Evolutionary conservation across 73 alveolate genomes (phyloP).

Genomic region (Tetrahymena malaccensis): DNA sequence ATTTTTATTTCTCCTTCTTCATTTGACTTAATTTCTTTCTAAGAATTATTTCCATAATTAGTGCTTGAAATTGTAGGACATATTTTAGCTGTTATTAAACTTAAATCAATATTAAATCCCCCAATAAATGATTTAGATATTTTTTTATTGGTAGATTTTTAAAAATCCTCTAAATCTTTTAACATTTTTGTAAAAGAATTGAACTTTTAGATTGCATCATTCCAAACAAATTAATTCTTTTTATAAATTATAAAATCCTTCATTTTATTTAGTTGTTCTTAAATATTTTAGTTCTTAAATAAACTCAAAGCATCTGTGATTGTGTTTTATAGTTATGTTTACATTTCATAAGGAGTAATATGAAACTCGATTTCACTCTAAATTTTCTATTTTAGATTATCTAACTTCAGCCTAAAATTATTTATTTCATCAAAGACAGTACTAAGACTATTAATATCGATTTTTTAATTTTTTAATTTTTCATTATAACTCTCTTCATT

Average conservation of each 20-base stretch:
- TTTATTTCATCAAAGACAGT: neutral
- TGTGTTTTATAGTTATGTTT: neutral
- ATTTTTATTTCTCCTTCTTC: too few species aligned
- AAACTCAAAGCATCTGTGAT: neutral
- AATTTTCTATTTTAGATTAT: neutral
- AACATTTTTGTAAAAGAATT: neutral
- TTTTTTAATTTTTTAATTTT: neutral
- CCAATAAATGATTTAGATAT: neutral
- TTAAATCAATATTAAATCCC: neutral
- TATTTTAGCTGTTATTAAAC: neutral
- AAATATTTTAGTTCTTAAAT: neutral
- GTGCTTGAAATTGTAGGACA: too few species aligned
- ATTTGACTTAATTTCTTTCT: too few species aligned
- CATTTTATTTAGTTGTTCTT: neutral
- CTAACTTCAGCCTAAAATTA: neutral
- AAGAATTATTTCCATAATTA: too few species aligned
- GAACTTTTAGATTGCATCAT: neutral
- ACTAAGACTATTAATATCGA: neutral
- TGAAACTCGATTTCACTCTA: neutral
- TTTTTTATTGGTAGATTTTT: neutral
- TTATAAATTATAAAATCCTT: neutral
- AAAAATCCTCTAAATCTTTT: neutral
- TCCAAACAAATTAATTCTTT: neutral
- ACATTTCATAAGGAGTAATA: neutral
- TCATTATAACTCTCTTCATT: neutral